Evolutionary conservation across 2,329 filamentous ascomycete species (phyloP).

Genomic region (Talaromyces sp.): DNA sequence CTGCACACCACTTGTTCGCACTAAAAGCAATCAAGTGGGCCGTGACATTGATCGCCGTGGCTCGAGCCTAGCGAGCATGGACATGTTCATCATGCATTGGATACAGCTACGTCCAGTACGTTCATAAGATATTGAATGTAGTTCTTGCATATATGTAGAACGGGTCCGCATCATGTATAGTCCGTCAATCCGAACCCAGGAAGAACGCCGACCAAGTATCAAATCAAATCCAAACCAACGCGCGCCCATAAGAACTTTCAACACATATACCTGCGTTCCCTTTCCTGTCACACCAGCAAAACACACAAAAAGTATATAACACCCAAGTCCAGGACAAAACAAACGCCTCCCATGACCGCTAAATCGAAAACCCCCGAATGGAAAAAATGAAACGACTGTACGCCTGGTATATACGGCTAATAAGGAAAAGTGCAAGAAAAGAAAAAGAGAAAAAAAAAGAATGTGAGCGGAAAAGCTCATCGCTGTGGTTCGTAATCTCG

Average conservation of each 20-base stretch:
- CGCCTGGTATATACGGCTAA: not conserved
- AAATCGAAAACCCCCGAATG: conserved; percentile 15
- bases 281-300: conserved; percentile 12
- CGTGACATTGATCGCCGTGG: not conserved
- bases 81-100: not conserved
- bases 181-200: not conserved
- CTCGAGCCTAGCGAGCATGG: not conserved
- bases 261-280: not conserved
- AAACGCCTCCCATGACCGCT: conserved; percentile 27
- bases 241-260: not conserved
- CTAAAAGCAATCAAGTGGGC: not conserved
- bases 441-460: conserved; percentile 2
- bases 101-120: not conserved
- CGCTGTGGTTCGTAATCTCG: conserved; percentile 9
- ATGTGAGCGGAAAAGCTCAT: conserved; percentile 2
- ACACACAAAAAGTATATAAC: not conserved
- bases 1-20: not conserved
- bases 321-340: conserved; percentile 16
- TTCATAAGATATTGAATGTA: not conserved
- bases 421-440: not conserved
- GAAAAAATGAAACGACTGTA: not conserved
- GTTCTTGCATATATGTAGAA: not conserved
- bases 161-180: not conserved
- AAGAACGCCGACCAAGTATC: not conserved
- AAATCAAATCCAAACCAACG: not conserved